These are phyloP conservation scores for Arctium minus DNA, from an alignment of 129 eudicot species.

Conservation along the genomic window DNA sequence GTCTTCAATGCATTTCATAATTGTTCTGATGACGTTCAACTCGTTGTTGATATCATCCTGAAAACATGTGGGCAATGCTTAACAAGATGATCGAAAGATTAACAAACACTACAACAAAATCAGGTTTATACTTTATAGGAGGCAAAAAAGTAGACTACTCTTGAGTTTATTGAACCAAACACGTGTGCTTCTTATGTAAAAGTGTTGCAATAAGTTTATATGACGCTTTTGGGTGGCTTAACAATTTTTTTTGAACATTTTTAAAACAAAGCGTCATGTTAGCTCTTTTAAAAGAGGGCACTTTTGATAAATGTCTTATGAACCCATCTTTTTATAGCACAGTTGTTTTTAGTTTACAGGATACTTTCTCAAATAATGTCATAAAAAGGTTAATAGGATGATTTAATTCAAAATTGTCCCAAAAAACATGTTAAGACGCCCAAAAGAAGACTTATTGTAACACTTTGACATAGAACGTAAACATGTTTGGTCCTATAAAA, in stretches of 20 bases:
- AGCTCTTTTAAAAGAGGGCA: neutral
- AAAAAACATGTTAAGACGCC: neutral
- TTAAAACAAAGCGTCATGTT: neutral
- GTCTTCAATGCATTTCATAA: conserved; percentile 58
- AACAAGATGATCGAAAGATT: neutral
- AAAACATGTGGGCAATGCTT: neutral
- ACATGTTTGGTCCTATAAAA: neutral
- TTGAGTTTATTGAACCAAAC: no score
- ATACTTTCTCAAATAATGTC: no score
- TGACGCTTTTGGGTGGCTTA: neutral
- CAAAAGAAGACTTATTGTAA: neutral
- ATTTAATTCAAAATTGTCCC: neutral
- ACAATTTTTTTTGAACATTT: neutral
- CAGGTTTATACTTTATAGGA: neutral
- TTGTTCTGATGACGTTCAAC: conserved; percentile 24
- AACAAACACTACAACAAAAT: neutral
- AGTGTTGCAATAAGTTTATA: no score
- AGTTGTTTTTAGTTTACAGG: no score
- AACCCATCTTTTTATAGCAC: neutral
- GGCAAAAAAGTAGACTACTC: neutral
- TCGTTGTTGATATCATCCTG: conserved; percentile 53
- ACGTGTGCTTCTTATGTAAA: neutral
- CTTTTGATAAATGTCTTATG: neutral
- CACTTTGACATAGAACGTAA: neutral
- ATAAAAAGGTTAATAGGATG: no score